Conservation (phyloP, 345 rosid genomes). For the Firmiana major region DNA sequence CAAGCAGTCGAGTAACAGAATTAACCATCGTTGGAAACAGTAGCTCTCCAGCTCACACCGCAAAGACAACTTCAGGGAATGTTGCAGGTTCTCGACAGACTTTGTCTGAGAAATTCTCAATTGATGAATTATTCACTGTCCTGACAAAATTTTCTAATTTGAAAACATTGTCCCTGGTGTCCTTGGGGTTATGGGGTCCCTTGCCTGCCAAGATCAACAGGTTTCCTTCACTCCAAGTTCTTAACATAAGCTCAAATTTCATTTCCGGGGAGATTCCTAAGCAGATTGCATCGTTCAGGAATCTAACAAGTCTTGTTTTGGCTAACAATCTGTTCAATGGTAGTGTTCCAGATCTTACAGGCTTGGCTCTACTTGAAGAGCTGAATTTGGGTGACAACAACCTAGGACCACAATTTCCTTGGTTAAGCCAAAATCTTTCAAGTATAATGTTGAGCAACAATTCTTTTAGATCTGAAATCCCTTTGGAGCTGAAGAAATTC, state of each 20-base stretch:
- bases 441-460: constrained; percentile 48
- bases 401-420: constrained; percentile 67
- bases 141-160: constrained; percentile 63
- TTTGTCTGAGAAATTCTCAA: constrained; percentile 49
- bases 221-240: constrained; percentile 44
- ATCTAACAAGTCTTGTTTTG: constrained; percentile 54
- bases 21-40: constrained; percentile 63
- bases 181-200: constrained; percentile 76
- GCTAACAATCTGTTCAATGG: constrained; percentile 58
- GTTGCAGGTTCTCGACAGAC: constrained; percentile 32
- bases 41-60: constrained; percentile 29
- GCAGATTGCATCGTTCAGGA: constrained; percentile 42
- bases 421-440: constrained; percentile 39
- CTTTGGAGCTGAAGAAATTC: constrained; percentile 38
- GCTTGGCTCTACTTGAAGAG: constrained; percentile 41
- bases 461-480: constrained; percentile 60
- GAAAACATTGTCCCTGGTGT: constrained; percentile 57
- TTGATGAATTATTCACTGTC: constrained; percentile 62
- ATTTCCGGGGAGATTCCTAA: constrained; percentile 62
- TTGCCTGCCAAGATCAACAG: constrained; percentile 56
- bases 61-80: constrained; percentile 16
- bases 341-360: constrained; percentile 56
- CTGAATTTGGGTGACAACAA: constrained; percentile 54
- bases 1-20: constrained; percentile 46
- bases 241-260: constrained; percentile 75